Base-by-base conservation (phyloP, 257 asterid species). In the Cynanchum wilfordii region DNA sequence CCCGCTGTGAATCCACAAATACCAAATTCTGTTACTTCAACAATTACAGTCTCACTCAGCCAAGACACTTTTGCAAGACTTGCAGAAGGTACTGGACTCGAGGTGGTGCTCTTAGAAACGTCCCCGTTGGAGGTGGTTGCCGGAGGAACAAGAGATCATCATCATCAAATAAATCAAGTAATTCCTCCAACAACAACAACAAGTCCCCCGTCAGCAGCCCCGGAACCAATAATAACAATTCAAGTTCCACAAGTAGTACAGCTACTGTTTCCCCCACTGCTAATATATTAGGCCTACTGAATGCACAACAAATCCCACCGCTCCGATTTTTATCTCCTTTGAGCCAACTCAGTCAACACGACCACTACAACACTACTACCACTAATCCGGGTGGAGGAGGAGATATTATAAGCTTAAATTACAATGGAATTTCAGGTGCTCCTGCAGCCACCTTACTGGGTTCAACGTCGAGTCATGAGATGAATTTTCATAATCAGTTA, bases 11-110 rank as follows among this genome's bases (percentile, higher is more conserved):
- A 10, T 93, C 98, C 0, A 68, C 95, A 2, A 93, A 90, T 83
- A 93, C 98, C 0, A 93, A 93, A 81, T 93, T 93, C 70, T 93
- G 98, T 75, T 93, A 93, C 75, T 93, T 90, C 92, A 93, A 93
- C 78, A 93, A 93, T 87, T 93, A 93, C 82, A 93, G 92, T 66
- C 90, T 93, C 77, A 51, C 93, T 0, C 98, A 93, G 80, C 98
- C 98, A 0, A 88, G 98, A 36, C 98, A 93, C 91, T 93, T 93
- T 67, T 93, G 98, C 88, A 93, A 93, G 86, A 86, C 97, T 2
- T 93, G 98, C 77, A 54, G 96, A 42, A 77, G 98, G 78, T 93
- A 93, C 72, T 93, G 98, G 98, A 93, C 98, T 0, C 65, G 97
- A 52, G 96, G 96, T 20, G 98, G 98, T 50, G 96, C 98, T 20